Conservation (phyloP, 1,284 basidiomycete genomes). For the Irpex lacteus region DNA sequence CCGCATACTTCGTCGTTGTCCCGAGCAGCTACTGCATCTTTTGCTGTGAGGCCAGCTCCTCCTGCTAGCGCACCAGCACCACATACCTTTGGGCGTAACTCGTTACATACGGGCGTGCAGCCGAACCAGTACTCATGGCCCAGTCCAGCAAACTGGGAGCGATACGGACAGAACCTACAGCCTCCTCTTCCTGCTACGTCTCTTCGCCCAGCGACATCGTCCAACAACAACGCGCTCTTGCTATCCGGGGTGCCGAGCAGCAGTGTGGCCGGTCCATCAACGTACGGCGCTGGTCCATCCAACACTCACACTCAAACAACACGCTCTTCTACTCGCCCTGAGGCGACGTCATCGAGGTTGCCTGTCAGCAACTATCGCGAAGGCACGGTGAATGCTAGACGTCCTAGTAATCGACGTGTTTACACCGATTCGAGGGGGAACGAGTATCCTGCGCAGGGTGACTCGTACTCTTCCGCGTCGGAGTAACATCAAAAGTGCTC, state of each 20-base stretch:
- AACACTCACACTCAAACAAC: neutral
- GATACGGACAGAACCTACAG: neutral
- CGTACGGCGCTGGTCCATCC: neutral
- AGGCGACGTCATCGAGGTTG: neutral
- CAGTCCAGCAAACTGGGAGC: neutral
- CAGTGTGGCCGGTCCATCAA: neutral
- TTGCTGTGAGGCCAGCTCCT: neutral
- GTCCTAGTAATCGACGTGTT: neutral
- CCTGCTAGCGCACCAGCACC: neutral
- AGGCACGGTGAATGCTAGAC: neutral
- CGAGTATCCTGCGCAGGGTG: neutral
- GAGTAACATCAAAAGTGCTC: neutral
- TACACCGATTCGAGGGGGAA: slow-evolving; percentile 6
- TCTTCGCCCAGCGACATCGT: neutral
- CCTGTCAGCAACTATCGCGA: neutral
- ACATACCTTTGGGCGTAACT: neutral
- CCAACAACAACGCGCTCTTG: neutral
- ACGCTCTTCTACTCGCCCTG: neutral
- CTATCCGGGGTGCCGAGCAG: neutral
- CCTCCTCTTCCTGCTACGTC: neutral
- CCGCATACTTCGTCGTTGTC: neutral
- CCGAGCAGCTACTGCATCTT: neutral
- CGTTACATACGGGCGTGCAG: neutral
- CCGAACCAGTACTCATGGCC: neutral
- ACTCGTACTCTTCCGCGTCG: slow-evolving; percentile 1